Evolutionary conservation across 306 rosid genomes (phyloP).

Genomic region (Vigna trinervia): DNA sequence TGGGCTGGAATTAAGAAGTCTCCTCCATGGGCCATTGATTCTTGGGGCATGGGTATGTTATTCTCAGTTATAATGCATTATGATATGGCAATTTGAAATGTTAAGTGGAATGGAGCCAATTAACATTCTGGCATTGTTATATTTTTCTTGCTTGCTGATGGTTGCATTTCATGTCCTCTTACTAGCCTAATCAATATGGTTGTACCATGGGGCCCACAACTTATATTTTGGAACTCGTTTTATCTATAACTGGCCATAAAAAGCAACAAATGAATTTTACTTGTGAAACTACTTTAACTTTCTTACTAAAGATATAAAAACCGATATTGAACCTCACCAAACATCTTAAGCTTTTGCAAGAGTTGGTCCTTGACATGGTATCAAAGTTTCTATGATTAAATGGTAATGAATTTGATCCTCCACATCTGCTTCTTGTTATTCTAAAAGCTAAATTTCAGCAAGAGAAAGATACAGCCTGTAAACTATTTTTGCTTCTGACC

Average conservation of each 20-base stretch:
- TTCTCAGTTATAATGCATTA: conserved; percentile 36
- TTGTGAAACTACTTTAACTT: conserved; percentile 26
- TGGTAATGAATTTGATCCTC: not conserved
- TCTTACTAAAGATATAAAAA: conserved; percentile 28
- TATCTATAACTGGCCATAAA: conserved; percentile 24
- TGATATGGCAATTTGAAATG: conserved; percentile 38
- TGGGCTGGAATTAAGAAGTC: conserved; percentile 86
- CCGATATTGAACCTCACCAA: conserved; percentile 11
- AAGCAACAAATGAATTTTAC: not conserved
- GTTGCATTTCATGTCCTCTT: conserved; percentile 23
- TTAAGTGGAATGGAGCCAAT: conserved; percentile 11
- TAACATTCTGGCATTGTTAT: conserved; percentile 3
- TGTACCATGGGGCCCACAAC: conserved; percentile 10
- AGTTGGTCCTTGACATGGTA: not conserved
- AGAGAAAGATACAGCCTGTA: conserved; percentile 7
- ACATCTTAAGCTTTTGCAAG: conserved; percentile 7
- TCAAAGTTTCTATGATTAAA: conserved; percentile 14
- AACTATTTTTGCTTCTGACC: not conserved
- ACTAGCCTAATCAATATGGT: conserved; percentile 23
- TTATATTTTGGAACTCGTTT: conserved; percentile 20
- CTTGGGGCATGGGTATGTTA: conserved; percentile 98
- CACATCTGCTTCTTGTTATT: not conserved
- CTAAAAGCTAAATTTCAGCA: conserved; percentile 12
- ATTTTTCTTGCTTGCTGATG: conserved; percentile 39
- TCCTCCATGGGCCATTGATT: conserved; percentile 96